Conservation (phyloP, 176 grass and related monocot species). For the Puccinellia tenuiflora region DNA sequence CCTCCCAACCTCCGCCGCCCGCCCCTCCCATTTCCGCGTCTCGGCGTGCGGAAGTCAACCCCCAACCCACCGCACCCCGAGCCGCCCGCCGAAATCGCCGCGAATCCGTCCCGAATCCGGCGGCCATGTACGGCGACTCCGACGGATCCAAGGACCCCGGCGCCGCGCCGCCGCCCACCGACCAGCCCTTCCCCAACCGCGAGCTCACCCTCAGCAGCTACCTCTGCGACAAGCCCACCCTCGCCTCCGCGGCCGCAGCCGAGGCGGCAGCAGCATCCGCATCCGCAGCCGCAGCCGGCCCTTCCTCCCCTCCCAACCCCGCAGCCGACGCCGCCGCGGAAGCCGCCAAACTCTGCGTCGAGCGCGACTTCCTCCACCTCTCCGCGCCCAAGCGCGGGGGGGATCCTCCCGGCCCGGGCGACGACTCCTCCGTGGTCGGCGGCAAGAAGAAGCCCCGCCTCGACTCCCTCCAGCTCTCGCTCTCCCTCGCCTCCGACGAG, state of each 20-base stretch:
- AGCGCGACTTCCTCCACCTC: constrained; percentile 69
- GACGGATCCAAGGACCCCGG: constrained; percentile 57
- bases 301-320: constrained; percentile 31
- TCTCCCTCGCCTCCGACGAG: constrained; percentile 64
- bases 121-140: constrained; percentile 48
- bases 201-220: constrained; percentile 76
- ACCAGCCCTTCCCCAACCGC: constrained; percentile 46
- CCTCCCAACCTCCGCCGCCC: background rate
- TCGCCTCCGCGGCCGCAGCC: constrained; percentile 21
- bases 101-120: constrained; percentile 3
- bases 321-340: background rate
- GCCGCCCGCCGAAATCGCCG: background rate
- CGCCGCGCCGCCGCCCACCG: constrained; percentile 22
- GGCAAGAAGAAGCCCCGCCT: constrained; percentile 79
- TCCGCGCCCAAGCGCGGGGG: constrained; percentile 61
- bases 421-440: constrained; percentile 47
- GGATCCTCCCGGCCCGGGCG: constrained; percentile 49
- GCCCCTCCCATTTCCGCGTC: constrained; percentile 44
- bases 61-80: background rate
- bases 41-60: constrained; percentile 34
- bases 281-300: background rate
- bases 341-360: constrained; percentile 39
- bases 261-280: background rate
- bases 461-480: constrained; percentile 68
- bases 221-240: constrained; percentile 54